These are phyloP conservation scores for Linaria vulgaris DNA, from an alignment of 257 asterid species.

Conservation along the genomic window DNA sequence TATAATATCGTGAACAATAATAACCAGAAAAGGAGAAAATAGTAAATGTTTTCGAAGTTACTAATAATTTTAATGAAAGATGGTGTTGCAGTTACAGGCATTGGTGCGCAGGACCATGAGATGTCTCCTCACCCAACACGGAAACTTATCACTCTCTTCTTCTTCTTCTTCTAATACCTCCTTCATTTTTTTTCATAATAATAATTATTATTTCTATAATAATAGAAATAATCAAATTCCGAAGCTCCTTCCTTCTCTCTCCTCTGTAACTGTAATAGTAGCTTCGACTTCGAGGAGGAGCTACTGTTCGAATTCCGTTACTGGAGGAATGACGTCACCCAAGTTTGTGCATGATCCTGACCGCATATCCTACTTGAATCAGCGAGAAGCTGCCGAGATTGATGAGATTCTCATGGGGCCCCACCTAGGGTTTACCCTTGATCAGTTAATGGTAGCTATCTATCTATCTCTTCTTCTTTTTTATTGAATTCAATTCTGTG, in stretches of 20 bases:
- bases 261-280: constrained; percentile 29
- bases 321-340: constrained; percentile 56
- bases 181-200: constrained; percentile 21
- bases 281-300: constrained; percentile 35
- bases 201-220: background rate
- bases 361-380: constrained; percentile 60
- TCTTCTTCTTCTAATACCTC: too few relatives aligned
- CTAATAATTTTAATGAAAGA: background rate
- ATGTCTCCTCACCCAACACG: constrained; percentile 43
- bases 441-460: constrained; percentile 78
- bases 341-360: constrained; percentile 50
- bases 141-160: constrained; percentile 12
- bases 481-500: too few relatives aligned
- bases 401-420: constrained; percentile 94
- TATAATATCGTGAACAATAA: too few relatives aligned
- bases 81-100: constrained; percentile 36
- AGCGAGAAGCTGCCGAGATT: constrained; percentile 81
- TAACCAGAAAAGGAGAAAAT: background rate
- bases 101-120: constrained; percentile 54
- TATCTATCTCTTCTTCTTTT: too few relatives aligned
- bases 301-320: constrained; percentile 36
- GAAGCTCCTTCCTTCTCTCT: constrained; percentile 19
- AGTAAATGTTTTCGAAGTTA: too few relatives aligned
- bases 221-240: constrained; percentile 18
- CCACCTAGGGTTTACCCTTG: constrained; percentile 93